Evolutionary conservation across 2,329 filamentous ascomycete species (phyloP).

Genomic region (Capronia coronata): DNA sequence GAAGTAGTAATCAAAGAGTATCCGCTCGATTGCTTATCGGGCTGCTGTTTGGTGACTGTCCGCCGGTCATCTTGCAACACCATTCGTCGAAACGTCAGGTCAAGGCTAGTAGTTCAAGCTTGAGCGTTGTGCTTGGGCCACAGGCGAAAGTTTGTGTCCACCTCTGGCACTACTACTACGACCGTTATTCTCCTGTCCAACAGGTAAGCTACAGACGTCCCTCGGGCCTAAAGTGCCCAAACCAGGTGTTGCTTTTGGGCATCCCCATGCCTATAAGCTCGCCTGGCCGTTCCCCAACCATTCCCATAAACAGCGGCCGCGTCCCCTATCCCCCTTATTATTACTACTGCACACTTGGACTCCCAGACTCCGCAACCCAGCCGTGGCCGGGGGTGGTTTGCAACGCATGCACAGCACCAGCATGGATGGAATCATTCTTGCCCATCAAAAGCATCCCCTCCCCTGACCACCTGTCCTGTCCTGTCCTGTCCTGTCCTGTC

Average conservation of each 20-base stretch:
- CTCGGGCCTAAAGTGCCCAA: background rate
- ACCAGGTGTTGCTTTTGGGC: no score
- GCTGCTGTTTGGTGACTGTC: no score
- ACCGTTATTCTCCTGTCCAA: no score
- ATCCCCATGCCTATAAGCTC: background rate
- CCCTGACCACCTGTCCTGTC: constrained; percentile 17
- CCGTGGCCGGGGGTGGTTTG: background rate
- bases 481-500: no score
- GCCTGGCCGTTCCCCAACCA: background rate
- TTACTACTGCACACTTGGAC: no score
- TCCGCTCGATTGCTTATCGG: background rate
- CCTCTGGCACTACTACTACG: no score
- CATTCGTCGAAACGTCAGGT: background rate
- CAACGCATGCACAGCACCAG: background rate
- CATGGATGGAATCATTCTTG: constrained; percentile 2
- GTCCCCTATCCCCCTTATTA: no score
- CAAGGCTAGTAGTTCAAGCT: background rate
- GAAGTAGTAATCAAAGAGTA: background rate
- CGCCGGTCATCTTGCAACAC: background rate
- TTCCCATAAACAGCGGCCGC: background rate
- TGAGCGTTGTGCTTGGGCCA: background rate
- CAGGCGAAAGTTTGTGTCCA: background rate
- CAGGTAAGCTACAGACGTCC: constrained; percentile 3
- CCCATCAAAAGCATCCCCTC: constrained; percentile 13
- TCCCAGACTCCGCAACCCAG: background rate